Percentiles rank a stretch among this genome's conserved stretches.
These are phyloP conservation scores for Mrakia frigida DNA, from an alignment of 768 basidiomycete species.

Conservation along the genomic window DNA sequence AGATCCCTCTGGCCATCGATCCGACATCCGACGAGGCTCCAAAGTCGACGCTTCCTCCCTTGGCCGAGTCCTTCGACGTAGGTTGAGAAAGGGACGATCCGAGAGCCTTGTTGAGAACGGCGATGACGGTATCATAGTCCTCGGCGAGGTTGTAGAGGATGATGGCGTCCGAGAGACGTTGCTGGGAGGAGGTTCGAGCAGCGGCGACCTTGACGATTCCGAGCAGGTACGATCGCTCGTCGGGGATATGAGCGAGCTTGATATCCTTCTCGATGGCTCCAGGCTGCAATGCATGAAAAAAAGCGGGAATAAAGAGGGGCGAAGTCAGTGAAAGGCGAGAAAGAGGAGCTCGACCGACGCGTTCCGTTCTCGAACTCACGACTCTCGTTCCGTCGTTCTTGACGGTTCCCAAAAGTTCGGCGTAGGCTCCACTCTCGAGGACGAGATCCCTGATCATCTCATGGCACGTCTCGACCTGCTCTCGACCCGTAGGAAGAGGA, in stretches of 20 bases:
- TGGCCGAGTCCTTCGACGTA: constrained; percentile 13
- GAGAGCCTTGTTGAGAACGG: constrained; percentile 78
- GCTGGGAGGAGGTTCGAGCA: constrained; percentile 70
- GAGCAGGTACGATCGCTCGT: constrained; percentile 65
- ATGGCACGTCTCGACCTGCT: constrained; percentile 63
- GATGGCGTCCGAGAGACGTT: constrained; percentile 81
- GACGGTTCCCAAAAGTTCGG: constrained; percentile 90
- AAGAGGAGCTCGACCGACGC: not conserved
- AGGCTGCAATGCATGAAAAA: constrained; percentile 50
- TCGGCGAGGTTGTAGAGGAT: constrained; percentile 93
- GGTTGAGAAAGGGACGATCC: constrained; percentile 71
- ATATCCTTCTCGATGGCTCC: constrained; percentile 84
- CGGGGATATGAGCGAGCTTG: constrained; percentile 63
- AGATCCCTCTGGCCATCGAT: constrained; percentile 49
- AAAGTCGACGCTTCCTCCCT: constrained; percentile 65
- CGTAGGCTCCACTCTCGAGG: constrained; percentile 56
- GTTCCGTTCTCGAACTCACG: constrained; percentile 50
- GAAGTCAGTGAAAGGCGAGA: not conserved
- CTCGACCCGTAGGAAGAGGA: constrained; percentile 63
- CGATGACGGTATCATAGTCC: constrained; percentile 79
- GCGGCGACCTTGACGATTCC: constrained; percentile 81
- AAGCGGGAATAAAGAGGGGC: not conserved
- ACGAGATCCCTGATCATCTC: constrained; percentile 48
- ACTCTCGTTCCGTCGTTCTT: constrained; percentile 79
- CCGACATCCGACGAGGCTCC: constrained; percentile 53